phyloP scores from a whole-genome alignment of 441 rosid genomes.

The Gossypium schwendimanii region DNA sequence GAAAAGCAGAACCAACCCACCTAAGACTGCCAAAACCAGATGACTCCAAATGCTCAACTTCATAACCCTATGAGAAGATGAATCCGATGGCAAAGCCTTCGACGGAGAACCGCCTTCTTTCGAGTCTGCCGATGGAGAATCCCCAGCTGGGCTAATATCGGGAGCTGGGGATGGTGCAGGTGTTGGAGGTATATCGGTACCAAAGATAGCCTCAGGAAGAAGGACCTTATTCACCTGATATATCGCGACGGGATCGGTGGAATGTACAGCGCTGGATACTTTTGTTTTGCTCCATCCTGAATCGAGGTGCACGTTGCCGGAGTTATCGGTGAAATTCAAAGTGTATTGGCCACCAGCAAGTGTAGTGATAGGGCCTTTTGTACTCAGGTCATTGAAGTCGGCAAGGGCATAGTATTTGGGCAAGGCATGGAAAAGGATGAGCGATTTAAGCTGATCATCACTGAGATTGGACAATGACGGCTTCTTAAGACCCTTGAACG shows the following conservation, averaged over 20 bases:
- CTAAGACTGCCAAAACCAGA: constrained; percentile 37
- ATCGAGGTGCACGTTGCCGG: constrained; percentile 58
- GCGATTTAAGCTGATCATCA: constrained; percentile 56
- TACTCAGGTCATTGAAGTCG: constrained; percentile 78
- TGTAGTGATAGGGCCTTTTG: constrained; percentile 47
- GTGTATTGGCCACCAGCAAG: constrained; percentile 65
- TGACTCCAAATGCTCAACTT: constrained; percentile 29
- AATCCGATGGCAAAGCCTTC: constrained; percentile 29
- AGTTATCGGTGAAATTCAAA: constrained; percentile 58
- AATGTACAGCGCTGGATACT: constrained; percentile 67
- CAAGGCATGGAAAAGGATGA: constrained; percentile 74
- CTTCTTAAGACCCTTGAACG: constrained; percentile 61
- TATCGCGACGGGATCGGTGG: constrained; percentile 74
- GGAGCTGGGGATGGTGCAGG: constrained; percentile 86
- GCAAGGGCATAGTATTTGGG: constrained; percentile 67
- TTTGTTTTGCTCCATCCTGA: constrained; percentile 78
- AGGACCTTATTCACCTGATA: constrained; percentile 75
- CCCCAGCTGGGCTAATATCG: constrained; percentile 44
- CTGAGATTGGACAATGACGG: constrained; percentile 72
- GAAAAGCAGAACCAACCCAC: constrained; percentile 44
- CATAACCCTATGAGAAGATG: constrained; percentile 29
- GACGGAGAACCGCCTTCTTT: constrained; percentile 27
- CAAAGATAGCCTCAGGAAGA: constrained; percentile 83
- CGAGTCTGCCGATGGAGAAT: constrained; percentile 43
- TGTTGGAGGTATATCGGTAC: constrained; percentile 83